Conservation (phyloP, 371 early-diverging fungal genomes). For the Parasitella parasitica region DNA sequence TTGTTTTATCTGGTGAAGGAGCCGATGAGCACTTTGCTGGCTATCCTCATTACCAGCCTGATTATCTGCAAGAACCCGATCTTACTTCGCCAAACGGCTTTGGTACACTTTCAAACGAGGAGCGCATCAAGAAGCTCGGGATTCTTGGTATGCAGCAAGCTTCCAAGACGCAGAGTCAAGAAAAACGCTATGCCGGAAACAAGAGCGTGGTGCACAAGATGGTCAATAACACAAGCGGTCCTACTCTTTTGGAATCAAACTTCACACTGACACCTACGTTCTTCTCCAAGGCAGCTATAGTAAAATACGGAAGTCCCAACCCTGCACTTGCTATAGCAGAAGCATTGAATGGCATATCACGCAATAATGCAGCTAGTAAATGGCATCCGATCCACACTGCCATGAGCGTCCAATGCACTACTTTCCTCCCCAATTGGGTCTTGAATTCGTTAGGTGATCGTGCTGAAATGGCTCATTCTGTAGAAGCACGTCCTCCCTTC, state of each 20-base stretch:
- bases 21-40: conserved; percentile 71
- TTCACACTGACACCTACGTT: not conserved
- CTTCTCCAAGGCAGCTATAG: not conserved
- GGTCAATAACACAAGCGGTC: not conserved
- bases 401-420: conserved; percentile 17
- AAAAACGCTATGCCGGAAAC: not conserved
- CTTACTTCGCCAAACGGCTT: conserved; percentile 12
- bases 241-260: not conserved
- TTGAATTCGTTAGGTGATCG: conserved; percentile 20
- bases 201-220: not conserved
- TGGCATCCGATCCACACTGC: conserved; percentile 29
- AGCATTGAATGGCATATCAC: conserved; percentile 15
- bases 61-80: conserved; percentile 26
- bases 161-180: not conserved
- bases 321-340: conserved; percentile 5
- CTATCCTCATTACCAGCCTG: conserved; percentile 25
- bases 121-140: not conserved
- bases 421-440: conserved; percentile 17
- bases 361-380: conserved; percentile 15
- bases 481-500: conserved; percentile 25
- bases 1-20: conserved; percentile 62
- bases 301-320: conserved; percentile 1
- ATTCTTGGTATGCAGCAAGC: not conserved
- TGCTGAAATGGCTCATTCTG: conserved; percentile 28
- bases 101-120: conserved; percentile 2